A percentile compares a stretch with the other conserved stretches of the same genome.
Conservation (phyloP, 768 basidiomycete species). For the Trametes gibbosa region DNA sequence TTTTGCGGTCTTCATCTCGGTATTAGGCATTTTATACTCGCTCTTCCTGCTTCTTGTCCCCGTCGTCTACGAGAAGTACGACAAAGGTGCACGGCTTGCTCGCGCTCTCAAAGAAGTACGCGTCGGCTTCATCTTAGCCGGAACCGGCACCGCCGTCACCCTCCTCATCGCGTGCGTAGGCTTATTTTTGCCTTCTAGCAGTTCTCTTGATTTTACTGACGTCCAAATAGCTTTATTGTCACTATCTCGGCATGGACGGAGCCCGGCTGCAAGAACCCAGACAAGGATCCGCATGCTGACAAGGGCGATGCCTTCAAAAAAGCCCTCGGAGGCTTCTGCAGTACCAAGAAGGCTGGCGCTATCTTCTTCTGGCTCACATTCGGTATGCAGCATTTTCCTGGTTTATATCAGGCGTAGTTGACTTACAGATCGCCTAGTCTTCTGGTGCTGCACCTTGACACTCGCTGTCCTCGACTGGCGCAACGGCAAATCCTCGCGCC, state of each 20-base stretch:
- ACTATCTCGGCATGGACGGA: slow-evolving; percentile 88
- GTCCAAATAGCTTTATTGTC: slow-evolving; percentile 54
- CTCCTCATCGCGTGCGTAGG: slow-evolving; percentile 81
- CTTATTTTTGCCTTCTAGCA: not conserved
- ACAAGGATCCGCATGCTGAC: slow-evolving; percentile 75
- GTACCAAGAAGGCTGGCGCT: slow-evolving; percentile 86
- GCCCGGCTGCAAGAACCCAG: slow-evolving; percentile 82
- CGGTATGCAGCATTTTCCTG: slow-evolving; percentile 41
- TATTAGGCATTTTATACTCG: slow-evolving; percentile 71
- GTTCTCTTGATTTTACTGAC: slow-evolving; percentile 8
- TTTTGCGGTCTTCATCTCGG: slow-evolving; percentile 79
- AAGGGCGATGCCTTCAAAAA: slow-evolving; percentile 61
- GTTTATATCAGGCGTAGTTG: not conserved
- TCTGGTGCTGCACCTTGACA: slow-evolving; percentile 70
- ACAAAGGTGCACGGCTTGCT: slow-evolving; percentile 74
- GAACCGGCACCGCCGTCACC: slow-evolving; percentile 59
- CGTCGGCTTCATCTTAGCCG: slow-evolving; percentile 79
- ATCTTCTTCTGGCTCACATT: slow-evolving; percentile 90
- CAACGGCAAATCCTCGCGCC: slow-evolving; percentile 50
- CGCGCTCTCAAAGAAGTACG: slow-evolving; percentile 80
- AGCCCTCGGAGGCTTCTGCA: slow-evolving; percentile 80
- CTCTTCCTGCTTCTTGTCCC: slow-evolving; percentile 74
- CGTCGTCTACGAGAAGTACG: slow-evolving; percentile 81
- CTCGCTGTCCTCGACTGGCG: slow-evolving; percentile 78
- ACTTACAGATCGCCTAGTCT: slow-evolving; percentile 41